Evolutionary conservation across 345 rosid species (phyloP), one percentile per base, ranked within the genome.

Genomic region (Microcos paniculata): DNA sequence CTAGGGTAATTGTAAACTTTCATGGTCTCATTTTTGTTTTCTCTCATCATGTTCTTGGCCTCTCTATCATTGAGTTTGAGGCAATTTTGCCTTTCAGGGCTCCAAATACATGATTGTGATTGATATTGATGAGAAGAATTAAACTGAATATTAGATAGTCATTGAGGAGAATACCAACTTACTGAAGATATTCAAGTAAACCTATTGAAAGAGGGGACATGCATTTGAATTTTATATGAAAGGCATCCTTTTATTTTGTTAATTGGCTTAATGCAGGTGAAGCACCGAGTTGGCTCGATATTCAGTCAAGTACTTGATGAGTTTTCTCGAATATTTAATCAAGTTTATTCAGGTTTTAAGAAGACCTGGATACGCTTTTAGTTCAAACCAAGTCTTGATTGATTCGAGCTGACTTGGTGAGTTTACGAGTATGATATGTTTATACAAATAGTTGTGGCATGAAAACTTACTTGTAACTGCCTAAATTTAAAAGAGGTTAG

Each of bases 211-310:
- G 28, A 49, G 19, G 19, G 72, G 57, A 68, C 40, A 31, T 49
- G 19, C 30, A 42, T 58, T 28, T 45, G 56, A 57, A 56, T 58
- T 13, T 24, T 3, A 72, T 48, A 30, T 16, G 40, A 43, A 62
- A 42, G 51, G 18, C 26, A 43, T 72, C 28, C 30, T 48, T 38
- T 23, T 24, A 71, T 23, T 24, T 77, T 49, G 49, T 70, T 72
- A 72, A 72, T 62, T 82, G 77, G 62, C 75, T 80, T 61, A 78
- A 79, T 87, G 93, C 94, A 88, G 94, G 91, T 71, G 75, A 84
- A 74, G 69, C 45, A 64, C 88, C 86, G 72, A 85, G 88, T 88
- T 85, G 92, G 90, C 90, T 88, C 72, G 75, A 87, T 83, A 82
- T 72, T 86, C 78, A 85, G 85, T 84, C 84, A 77, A 88, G 85